Base-by-base conservation (phyloP, 306 rosid species). In the Cicer cuneatum region DNA sequence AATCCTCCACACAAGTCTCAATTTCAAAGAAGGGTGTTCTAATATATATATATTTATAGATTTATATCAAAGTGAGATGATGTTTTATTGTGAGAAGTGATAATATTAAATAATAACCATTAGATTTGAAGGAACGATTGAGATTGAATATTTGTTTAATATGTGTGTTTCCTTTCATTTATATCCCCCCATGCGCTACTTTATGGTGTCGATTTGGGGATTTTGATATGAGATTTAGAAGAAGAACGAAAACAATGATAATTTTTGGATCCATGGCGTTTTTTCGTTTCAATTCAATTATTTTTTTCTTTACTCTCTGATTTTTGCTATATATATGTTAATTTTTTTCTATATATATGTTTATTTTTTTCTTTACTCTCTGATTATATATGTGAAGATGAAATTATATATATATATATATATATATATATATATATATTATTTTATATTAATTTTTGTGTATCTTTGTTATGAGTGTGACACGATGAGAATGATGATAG, bases 201-300 rank as follows among this genome's bases (percentile, higher is more conserved):
- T 21, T n/a, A 80, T 2, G 60, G 87, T 0, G 80, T 70, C 11
- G 77, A 72, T 65, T 80, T 87, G 6, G 75, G 80, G 49, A 78
- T 14, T 75, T 38, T 5, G 82, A 67, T 3, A 78, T 9, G 43
- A 86, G 57, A 58, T 76, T 51, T 54, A 84, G 59, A 10, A 83
- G 61, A 53, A 78, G 66, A 78, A 65, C 38, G 33, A 40, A 12
- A 15, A 69, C 40, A 82, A 80, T 13, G 78, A 63, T 48, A 42
- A 65, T 11, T 47, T 80, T 86, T 49, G 33, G 69, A 43, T 66
- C 59, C 96, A 89, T 90, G 57, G 77, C 39, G 7, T 10, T 48
- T 42, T 57, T 47, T 66, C 56, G 41, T 46, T 46, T 54, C 6
- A 8, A 16, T 69, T 56, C 53, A n/a, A 19, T 8, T 14, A n/a